Percentiles rank a stretch among this genome's conserved stretches.
These are phyloP conservation scores for Alternaria novae-zelandiae DNA, from an alignment of 2,329 filamentous ascomycete genomes.

Conservation along the genomic window DNA sequence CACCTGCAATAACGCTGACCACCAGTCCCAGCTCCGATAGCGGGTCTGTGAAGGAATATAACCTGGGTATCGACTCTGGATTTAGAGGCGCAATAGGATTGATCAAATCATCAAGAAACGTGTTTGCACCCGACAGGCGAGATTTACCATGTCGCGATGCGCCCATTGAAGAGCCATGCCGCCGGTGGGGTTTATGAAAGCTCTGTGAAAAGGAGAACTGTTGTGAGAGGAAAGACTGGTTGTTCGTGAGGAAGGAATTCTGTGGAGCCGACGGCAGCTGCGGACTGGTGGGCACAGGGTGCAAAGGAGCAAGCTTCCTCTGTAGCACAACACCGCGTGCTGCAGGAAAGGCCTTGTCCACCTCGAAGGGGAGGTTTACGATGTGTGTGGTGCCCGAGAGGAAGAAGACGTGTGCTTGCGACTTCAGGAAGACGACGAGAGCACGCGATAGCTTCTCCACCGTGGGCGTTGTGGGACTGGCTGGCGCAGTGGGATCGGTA, in stretches of 20 bases:
- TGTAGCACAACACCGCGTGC: conserved; percentile 86
- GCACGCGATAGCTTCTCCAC: conserved; percentile 57
- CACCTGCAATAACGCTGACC: conserved; percentile 54
- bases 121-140: conserved; percentile 26
- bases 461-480: conserved; percentile 22
- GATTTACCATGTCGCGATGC: conserved; percentile 30
- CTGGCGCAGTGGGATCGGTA: conserved; percentile 32
- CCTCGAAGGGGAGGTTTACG: conserved; percentile 92
- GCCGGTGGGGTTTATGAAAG: conserved; percentile 41
- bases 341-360: conserved; percentile 83
- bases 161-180: conserved; percentile 37
- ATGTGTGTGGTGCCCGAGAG: conserved; percentile 86
- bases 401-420: conserved; percentile 92
- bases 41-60: conserved; percentile 86
- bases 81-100: conserved; percentile 31
- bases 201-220: conserved; percentile 57
- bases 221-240: conserved; percentile 59
- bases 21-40: conserved; percentile 85
- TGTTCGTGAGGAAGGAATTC: conserved; percentile 76
- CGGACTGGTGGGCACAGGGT: conserved; percentile 43
- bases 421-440: conserved; percentile 88
- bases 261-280: conserved; percentile 67
- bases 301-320: conserved; percentile 69
- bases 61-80: conserved; percentile 67
- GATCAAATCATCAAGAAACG: conserved; percentile 42